Percentiles rank a stretch among this genome's conserved stretches.
Evolutionary conservation across 2,329 filamentous ascomycete species (phyloP).

Genomic region (Coleophoma crateriformis): DNA sequence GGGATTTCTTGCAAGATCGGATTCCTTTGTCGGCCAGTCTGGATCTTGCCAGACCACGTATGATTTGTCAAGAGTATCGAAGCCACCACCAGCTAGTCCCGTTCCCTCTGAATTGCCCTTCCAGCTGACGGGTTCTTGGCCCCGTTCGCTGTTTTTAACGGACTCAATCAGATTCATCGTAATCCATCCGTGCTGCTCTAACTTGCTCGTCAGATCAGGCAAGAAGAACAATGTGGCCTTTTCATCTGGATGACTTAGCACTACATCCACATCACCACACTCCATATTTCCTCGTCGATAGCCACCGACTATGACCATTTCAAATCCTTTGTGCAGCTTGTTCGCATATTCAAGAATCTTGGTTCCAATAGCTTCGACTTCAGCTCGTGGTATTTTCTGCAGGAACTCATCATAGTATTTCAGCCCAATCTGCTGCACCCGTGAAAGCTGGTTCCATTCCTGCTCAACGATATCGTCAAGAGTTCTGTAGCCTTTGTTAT

Average conservation of each 20-base stretch:
- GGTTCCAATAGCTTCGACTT: slow-evolving; percentile 65
- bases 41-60: slow-evolving; percentile 88
- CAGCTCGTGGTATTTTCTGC: slow-evolving; percentile 61
- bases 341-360: slow-evolving; percentile 64
- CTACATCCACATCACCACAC: slow-evolving; percentile 79
- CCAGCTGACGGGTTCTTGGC: slow-evolving; percentile 55
- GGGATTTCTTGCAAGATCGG: slow-evolving; percentile 18
- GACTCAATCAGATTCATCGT: slow-evolving; percentile 76
- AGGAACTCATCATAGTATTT: slow-evolving; percentile 90
- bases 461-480: slow-evolving; percentile 81
- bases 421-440: slow-evolving; percentile 87
- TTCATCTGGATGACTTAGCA: slow-evolving; percentile 75
- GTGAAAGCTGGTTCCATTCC: slow-evolving; percentile 69
- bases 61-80: slow-evolving; percentile 87
- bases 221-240: slow-evolving; percentile 64
- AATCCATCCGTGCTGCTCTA: slow-evolving; percentile 67
- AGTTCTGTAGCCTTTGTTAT: slow-evolving; percentile 72
- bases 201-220: slow-evolving; percentile 59
- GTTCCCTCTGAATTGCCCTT: slow-evolving; percentile 34
- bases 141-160: slow-evolving; percentile 64
- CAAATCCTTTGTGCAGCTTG: slow-evolving; percentile 48
- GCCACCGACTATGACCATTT: slow-evolving; percentile 59
- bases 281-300: slow-evolving; percentile 59
- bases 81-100: slow-evolving; percentile 49
- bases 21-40: slow-evolving; percentile 32